phyloP scores from a whole-genome alignment of 192 early-diverging fungal genomes.

The Backusella liffmaniae region DNA sequence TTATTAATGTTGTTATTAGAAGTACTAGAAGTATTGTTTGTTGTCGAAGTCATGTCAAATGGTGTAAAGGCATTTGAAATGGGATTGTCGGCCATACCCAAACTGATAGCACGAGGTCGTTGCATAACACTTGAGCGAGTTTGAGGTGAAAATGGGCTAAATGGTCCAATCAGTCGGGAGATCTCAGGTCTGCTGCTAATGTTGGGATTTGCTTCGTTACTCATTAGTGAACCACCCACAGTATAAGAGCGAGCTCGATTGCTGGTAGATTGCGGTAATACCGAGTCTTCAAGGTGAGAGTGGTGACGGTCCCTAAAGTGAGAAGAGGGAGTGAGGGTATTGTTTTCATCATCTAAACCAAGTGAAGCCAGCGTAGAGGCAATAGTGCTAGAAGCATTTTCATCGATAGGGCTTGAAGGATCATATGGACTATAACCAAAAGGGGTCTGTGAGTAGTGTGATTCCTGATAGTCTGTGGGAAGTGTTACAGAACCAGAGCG shows the following conservation, averaged over 20 bases:
- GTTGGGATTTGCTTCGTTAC: neutral
- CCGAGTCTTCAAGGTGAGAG: neutral
- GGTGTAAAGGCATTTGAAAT: constrained; percentile 16
- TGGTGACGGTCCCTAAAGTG: neutral
- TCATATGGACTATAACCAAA: constrained; percentile 10
- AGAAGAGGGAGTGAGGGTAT: neutral
- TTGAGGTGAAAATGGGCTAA: constrained; percentile 16
- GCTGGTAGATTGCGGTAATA: neutral
- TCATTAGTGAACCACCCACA: neutral
- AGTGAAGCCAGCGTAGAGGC: constrained; percentile 31
- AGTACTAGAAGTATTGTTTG: neutral
- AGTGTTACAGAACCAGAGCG: constrained; percentile 27
- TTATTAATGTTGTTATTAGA: neutral
- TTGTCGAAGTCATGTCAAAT: neutral
- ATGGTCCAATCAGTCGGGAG: constrained; percentile 2
- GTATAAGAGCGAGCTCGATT: constrained; percentile 24
- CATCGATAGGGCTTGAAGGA: constrained; percentile 9
- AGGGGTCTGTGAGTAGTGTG: neutral
- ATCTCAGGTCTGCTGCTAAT: neutral
- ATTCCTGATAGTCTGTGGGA: constrained; percentile 9
- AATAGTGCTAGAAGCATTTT: constrained; percentile 23
- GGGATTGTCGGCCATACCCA: constrained; percentile 26
- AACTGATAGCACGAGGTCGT: constrained; percentile 26
- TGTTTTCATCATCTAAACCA: constrained; percentile 25
- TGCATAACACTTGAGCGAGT: constrained; percentile 11